phyloP scores from a whole-genome alignment of 257 asterid genomes.

The Salvia rosmarinus region DNA sequence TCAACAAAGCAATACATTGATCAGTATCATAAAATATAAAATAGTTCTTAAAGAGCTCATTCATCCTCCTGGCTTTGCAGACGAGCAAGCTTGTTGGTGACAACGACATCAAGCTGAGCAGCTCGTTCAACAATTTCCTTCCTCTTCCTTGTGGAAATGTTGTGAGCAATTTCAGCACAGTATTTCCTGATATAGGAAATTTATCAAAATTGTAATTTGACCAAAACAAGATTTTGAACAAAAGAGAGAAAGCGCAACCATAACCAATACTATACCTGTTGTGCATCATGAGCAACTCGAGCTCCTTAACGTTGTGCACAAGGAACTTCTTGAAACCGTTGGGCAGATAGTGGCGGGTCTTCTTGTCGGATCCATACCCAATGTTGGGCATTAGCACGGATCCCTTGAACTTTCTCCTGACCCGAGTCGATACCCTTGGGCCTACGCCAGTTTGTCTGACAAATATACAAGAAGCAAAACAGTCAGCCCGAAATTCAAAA shows the following conservation, averaged over 20 bases:
- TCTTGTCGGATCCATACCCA: slow-evolving; percentile 76
- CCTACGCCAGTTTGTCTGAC: slow-evolving; percentile 65
- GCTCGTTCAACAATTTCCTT: slow-evolving; percentile 68
- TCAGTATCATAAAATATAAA: not conserved
- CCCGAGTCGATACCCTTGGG: slow-evolving; percentile 87
- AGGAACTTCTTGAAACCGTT: slow-evolving; percentile 72
- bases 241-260: too few relatives aligned
- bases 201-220: not conserved
- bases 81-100: slow-evolving; percentile 75
- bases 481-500: not conserved
- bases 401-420: slow-evolving; percentile 77
- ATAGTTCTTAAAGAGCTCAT: slow-evolving; percentile 38
- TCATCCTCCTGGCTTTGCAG: slow-evolving; percentile 75
- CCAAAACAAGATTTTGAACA: not conserved
- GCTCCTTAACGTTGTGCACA: slow-evolving; percentile 63
- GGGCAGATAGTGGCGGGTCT: slow-evolving; percentile 67
- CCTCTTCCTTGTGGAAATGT: slow-evolving; percentile 63
- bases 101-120: slow-evolving; percentile 67
- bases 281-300: slow-evolving; percentile 78
- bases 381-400: slow-evolving; percentile 70
- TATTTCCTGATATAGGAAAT: slow-evolving; percentile 43
- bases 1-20: slow-evolving; percentile 9
- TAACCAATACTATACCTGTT: slow-evolving; percentile 42
- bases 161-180: slow-evolving; percentile 77
- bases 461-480: not conserved